phyloP scores from a whole-genome alignment of 164 flowering plant species.

The Piper longum region DNA sequence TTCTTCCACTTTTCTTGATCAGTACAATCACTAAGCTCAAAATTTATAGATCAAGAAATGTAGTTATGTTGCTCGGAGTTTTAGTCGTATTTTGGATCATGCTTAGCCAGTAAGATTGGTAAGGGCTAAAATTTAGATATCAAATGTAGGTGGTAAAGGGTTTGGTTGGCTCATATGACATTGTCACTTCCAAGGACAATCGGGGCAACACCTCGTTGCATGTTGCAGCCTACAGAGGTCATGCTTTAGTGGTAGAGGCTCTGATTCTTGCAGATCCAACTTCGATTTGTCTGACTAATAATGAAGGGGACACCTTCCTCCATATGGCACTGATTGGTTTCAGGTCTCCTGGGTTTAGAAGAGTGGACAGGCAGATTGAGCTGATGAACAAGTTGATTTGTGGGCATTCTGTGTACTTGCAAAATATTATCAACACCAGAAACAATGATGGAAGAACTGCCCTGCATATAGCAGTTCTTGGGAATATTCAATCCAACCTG shows the following conservation, averaged over 20 bases:
- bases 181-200: slow-evolving; percentile 37
- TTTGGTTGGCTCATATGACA: slow-evolving; percentile 41
- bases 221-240: slow-evolving; percentile 73
- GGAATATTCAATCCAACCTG: slow-evolving; percentile 43
- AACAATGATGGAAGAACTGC: slow-evolving; percentile 79
- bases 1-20: too few species aligned
- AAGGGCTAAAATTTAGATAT: not conserved
- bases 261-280: slow-evolving; percentile 40
- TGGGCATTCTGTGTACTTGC: slow-evolving; percentile 30
- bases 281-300: slow-evolving; percentile 26
- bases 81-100: too few species aligned
- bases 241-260: slow-evolving; percentile 40
- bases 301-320: slow-evolving; percentile 68
- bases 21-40: too few species aligned
- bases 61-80: too few species aligned
- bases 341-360: slow-evolving; percentile 55
- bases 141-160: slow-evolving; percentile 54
- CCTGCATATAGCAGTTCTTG: slow-evolving; percentile 70
- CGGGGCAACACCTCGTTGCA: slow-evolving; percentile 75
- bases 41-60: too few species aligned
- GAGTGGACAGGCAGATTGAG: slow-evolving; percentile 63
- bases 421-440: slow-evolving; percentile 45
- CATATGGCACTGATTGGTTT: slow-evolving; percentile 87
- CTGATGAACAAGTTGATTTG: slow-evolving; percentile 45
- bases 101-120: not conserved